Conservation (phyloP, 768 basidiomycete species). For the Pleurotus eryngii region DNA sequence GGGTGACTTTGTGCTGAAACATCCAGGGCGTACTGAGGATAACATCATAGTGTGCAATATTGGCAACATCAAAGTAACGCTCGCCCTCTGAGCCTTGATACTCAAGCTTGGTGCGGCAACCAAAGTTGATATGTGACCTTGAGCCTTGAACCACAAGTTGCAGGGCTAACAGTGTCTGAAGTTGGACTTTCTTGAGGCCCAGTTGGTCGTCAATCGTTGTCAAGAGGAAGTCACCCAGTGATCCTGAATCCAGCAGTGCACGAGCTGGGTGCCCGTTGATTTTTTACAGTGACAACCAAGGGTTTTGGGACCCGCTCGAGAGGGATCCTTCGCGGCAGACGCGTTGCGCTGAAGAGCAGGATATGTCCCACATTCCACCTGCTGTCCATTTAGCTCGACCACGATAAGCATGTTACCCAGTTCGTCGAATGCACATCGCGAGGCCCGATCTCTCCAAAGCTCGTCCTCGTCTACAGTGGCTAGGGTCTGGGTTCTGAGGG, state of each 20-base stretch:
- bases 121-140: slow-evolving; percentile 20
- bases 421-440: too few species aligned
- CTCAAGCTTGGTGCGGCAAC: slow-evolving; percentile 12
- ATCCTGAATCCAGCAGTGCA: slow-evolving; percentile 26
- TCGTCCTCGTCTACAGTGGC: too few species aligned
- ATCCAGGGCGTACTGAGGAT: slow-evolving; percentile 28
- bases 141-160: slow-evolving; percentile 28
- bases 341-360: slow-evolving; percentile 11
- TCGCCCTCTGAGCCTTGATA: slow-evolving; percentile 21
- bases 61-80: slow-evolving; percentile 23
- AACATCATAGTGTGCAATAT: slow-evolving; percentile 26
- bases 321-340: slow-evolving; percentile 5
- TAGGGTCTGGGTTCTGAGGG: too few species aligned
- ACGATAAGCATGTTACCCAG: too few species aligned
- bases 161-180: slow-evolving; percentile 25
- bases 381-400: not conserved
- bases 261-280: slow-evolving; percentile 22
- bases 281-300: slow-evolving; percentile 16
- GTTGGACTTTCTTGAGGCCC: slow-evolving; percentile 11
- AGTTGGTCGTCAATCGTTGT: slow-evolving; percentile 25
- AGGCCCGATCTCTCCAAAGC: too few species aligned
- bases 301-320: slow-evolving; percentile 17
- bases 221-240: slow-evolving; percentile 28
- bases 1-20: too few species aligned
- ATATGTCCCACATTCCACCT: not conserved